Conservation (phyloP, 179 eudicot genomes). For the Heliamphora pulchella region DNA sequence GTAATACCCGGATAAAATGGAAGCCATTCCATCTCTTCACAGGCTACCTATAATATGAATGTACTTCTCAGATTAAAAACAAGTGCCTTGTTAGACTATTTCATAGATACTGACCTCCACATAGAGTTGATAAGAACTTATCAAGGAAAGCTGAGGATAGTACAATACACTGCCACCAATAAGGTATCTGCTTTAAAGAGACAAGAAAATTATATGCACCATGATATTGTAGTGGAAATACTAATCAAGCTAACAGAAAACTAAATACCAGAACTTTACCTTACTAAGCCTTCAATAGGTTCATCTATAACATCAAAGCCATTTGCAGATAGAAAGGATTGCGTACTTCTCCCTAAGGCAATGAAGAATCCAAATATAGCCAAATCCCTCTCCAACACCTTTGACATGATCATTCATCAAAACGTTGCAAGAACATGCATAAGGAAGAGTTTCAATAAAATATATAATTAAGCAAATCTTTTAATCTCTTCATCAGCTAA, state of each 20-base stretch:
- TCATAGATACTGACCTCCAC: constrained; percentile 71
- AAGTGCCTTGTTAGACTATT: background rate
- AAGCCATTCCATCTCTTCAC: constrained; percentile 99
- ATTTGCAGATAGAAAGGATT: constrained; percentile 61
- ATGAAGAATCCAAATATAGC: constrained; percentile 92
- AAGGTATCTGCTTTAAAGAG: constrained; percentile 48
- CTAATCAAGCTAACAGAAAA: background rate
- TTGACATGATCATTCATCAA: constrained; percentile 6
- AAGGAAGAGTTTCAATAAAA: background rate
- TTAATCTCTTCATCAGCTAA: background rate
- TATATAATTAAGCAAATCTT: background rate
- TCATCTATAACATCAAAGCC: constrained; percentile 60
- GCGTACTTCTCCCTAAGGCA: constrained; percentile 88
- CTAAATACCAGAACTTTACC: constrained; percentile 31
- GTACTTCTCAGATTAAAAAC: constrained; percentile 11
- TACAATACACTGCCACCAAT: constrained; percentile 86
- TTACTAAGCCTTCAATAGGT: constrained; percentile 67
- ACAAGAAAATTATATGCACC: constrained; percentile 9
- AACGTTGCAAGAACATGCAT: constrained; percentile 2
- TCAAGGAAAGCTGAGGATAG: constrained; percentile 92
- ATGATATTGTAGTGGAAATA: constrained; percentile 7
- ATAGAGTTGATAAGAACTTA: constrained; percentile 91
- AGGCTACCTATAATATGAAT: constrained; percentile 58
- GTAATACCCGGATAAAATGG: constrained; percentile 78
- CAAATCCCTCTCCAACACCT: constrained; percentile 91